Base-by-base conservation (phyloP, 2,329 filamentous ascomycete genomes). In the Colletotrichum agaves region DNA sequence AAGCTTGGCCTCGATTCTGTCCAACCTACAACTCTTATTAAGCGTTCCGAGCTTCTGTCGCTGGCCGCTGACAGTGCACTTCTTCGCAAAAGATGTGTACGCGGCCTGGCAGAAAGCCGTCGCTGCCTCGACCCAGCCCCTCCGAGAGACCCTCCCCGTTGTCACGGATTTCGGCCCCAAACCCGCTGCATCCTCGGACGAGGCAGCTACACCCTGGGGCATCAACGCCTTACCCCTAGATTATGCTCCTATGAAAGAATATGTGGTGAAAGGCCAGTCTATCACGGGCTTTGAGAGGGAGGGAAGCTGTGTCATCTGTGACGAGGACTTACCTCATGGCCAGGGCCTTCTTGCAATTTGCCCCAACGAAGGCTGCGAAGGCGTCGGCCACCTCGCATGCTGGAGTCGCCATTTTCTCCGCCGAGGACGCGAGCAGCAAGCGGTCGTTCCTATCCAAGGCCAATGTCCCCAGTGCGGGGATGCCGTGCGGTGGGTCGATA, bases 51-150 rank as follows among this genome's bases (percentile, higher is more conserved):
- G 93, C 77, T 98, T 98, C 76, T 82, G 84, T 15, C 83, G 89
- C 50, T 97, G 94, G 95, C 95, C 95, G 19, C 82, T 99, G 60
- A 87, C 87, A 60, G 76, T 98, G 52, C 90, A 92, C 23, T 95
- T 98, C 78, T 95, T 97, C 72, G 84, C 84, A 2, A 80, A 82
- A 3, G 92, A 95, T 67, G 90, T 93, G 0, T 86, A 91, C 72
- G 80, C 80, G 19, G 84, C 86, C 1, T 98, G 95, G 95, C 76
- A 84, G 17, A 82, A 78, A 55, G 90, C 87, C 83, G 84, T 83
- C 49, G 78, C 82, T 3, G 77, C 83, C 2, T 82, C 85, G 3
- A 77, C 83, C 55, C 82, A 84, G 55, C 75, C 81, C 33, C 72
- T 89, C 12, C 80, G 83, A 21, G 72, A 76, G 11, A 82, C 80